phyloP scores from a whole-genome alignment of 2,329 filamentous ascomycete genomes.

The Byssochlamys sp. region DNA sequence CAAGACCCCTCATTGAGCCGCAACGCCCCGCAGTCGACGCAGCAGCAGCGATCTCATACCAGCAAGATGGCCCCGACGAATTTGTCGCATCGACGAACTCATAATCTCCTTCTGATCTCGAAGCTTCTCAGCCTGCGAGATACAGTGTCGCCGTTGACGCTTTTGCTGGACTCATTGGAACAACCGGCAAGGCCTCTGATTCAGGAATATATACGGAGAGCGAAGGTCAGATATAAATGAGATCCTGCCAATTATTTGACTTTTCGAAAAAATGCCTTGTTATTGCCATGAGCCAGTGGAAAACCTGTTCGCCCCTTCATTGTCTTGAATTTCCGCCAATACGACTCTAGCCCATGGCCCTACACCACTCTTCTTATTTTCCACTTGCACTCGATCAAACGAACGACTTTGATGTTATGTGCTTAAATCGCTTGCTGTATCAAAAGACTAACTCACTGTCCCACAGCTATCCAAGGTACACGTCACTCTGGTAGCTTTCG shows the following conservation, averaged over 20 bases:
- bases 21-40: not conserved
- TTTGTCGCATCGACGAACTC: constrained; percentile 60
- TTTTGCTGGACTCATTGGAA: constrained; percentile 76
- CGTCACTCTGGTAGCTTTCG: constrained; percentile 68
- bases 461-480: constrained; percentile 50
- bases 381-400: too few relatives aligned
- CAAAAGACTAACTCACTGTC: constrained; percentile 4
- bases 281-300: too few relatives aligned
- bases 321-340: not conserved
- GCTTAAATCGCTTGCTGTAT: not conserved
- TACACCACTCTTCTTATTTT: not conserved
- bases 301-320: not conserved
- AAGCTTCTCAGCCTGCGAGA: constrained; percentile 71
- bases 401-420: too few relatives aligned
- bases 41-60: not conserved
- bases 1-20: constrained; percentile 8
- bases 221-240: constrained; percentile 47
- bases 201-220: constrained; percentile 63
- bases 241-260: not conserved
- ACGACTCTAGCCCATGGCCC: not conserved
- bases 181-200: constrained; percentile 64
- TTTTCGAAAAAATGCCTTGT: not conserved
- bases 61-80: constrained; percentile 26
- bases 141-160: constrained; percentile 72
- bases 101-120: constrained; percentile 73